Evolutionary conservation across 2,329 filamentous ascomycete genomes (phyloP).

Genomic region (Ophiosphaerella herpotricha): DNA sequence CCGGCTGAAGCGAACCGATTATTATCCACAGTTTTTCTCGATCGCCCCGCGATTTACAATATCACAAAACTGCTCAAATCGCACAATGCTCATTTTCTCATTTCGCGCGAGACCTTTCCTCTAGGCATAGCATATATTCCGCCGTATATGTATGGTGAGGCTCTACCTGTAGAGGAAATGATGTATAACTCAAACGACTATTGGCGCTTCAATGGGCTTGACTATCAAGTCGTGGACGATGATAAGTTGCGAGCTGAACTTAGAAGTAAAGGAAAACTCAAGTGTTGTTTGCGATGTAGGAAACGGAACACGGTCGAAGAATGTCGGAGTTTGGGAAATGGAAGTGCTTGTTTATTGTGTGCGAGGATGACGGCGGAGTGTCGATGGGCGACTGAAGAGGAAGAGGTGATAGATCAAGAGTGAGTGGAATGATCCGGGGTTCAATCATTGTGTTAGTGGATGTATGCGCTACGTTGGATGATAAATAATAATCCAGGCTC

Average conservation of each 20-base stretch:
- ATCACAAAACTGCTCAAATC: slow-evolving; percentile 29
- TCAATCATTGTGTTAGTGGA: neutral
- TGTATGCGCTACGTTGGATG: neutral
- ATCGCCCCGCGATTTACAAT: slow-evolving; percentile 32
- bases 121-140: slow-evolving; percentile 30
- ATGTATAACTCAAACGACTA: slow-evolving; percentile 38
- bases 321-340: slow-evolving; percentile 21
- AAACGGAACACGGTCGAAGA: slow-evolving; percentile 8
- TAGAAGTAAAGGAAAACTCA: slow-evolving; percentile 10
- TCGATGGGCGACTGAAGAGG: slow-evolving; percentile 6
- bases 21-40: slow-evolving; percentile 23
- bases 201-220: slow-evolving; percentile 33
- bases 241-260: slow-evolving; percentile 21
- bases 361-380: slow-evolving; percentile 8
- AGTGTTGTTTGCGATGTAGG: slow-evolving; percentile 17
- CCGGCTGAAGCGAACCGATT: slow-evolving; percentile 14
- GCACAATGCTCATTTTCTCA: slow-evolving; percentile 22
- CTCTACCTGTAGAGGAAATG: slow-evolving; percentile 28
- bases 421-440: neutral
- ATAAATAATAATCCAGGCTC: too few relatives aligned
- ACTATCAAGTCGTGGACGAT: slow-evolving; percentile 32
- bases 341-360: slow-evolving; percentile 21
- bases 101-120: slow-evolving; percentile 30
- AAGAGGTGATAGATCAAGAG: neutral
- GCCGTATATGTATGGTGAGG: slow-evolving; percentile 44